Conservation (phyloP, 2,329 filamentous ascomycete species). For the Epicoccum sorghinum region DNA sequence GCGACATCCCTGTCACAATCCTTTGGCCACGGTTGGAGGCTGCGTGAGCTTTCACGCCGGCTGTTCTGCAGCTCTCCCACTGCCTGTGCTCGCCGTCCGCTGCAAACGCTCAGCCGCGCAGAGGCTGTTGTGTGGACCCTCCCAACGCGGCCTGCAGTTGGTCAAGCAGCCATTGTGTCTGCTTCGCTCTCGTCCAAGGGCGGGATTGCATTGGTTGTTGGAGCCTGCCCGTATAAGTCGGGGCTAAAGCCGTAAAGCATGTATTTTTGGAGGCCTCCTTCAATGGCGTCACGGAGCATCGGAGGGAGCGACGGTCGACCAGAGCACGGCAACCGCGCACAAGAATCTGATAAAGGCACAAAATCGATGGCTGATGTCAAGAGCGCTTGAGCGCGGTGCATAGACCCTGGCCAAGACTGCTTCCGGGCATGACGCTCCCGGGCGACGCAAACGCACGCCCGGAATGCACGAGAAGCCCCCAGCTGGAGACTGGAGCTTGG, state of each 20-base stretch:
- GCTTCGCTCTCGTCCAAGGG: conserved; percentile 7
- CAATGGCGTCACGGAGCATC: no score
- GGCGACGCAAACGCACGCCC: conserved; percentile 18
- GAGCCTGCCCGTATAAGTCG: conserved; percentile 27
- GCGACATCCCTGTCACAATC: conserved; percentile 21
- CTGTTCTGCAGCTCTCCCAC: conserved; percentile 23
- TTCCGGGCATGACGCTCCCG: conserved; percentile 27
- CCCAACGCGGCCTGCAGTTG: conserved; percentile 22
- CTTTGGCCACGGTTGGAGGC: conserved; percentile 16
- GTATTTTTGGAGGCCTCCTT: conserved; percentile 14
- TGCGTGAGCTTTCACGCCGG: conserved; percentile 8
- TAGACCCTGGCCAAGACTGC: conserved; percentile 18
- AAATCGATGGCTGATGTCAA: conserved; percentile 19
- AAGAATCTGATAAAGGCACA: conserved; percentile 11
- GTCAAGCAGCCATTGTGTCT: neutral
- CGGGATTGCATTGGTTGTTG: conserved; percentile 25
- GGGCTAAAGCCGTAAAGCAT: conserved; percentile 27
- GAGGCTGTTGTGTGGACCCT: conserved; percentile 17
- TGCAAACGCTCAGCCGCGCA: conserved; percentile 42
- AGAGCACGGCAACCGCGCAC: conserved; percentile 13
- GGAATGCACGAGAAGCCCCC: conserved; percentile 11
- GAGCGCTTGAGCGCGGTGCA: neutral
- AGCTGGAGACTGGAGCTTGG: neutral
- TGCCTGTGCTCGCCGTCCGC: conserved; percentile 21
- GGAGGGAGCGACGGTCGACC: no score